Base-by-base conservation (phyloP, 306 rosid genomes). In the Prosopis cineraria region DNA sequence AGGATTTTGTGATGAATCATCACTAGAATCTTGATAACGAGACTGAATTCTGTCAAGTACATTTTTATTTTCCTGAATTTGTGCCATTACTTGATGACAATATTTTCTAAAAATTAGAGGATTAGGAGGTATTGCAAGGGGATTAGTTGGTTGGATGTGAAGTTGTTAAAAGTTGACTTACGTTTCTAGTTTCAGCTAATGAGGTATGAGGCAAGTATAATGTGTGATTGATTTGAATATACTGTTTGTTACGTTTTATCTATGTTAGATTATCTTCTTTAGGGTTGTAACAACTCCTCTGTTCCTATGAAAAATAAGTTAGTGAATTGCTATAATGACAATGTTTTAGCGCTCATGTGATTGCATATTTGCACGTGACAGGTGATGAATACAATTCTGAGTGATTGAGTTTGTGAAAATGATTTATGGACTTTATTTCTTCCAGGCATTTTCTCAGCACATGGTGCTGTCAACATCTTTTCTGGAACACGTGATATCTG, bases 401-500 rank as follows among this genome's bases (percentile, higher is more conserved):
- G 75, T 72, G 17, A 27, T 53, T 25, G 39, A 55, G 31, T 30
- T 43, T 3, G 36, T 69, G 34, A 47, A 50, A 40, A 40, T 58
- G 19, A 58, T 68, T 77, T 74, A 79, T 43, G 3, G 37, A 24
- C 45, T 37, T 27, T 19, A 30, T 19, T 72, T 80, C 73, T 82
- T 74, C 71, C 86, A 95, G 98, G 95, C 94, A 73, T 95, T 95
- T 87, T 90, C 98, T 75, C 98, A 95, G 89, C 97, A 95, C 84
- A 44, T 87, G 68, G 86, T 53, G 78, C 91, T 95, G 70, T 95
- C 98, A 33, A 75, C 80, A 77, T 84, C 80, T 84, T 95, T 95
- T 86, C 91, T 95, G 78, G 98, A 95, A 84, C 98, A 95, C 59
- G 89, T 89, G 79, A 81, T 95, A 83, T 62, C 81, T 75, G 89